These are phyloP conservation scores for Talaromyces trachyspermus DNA, from an alignment of 495 filamentous ascomycete genomes.

Conservation along the genomic window DNA sequence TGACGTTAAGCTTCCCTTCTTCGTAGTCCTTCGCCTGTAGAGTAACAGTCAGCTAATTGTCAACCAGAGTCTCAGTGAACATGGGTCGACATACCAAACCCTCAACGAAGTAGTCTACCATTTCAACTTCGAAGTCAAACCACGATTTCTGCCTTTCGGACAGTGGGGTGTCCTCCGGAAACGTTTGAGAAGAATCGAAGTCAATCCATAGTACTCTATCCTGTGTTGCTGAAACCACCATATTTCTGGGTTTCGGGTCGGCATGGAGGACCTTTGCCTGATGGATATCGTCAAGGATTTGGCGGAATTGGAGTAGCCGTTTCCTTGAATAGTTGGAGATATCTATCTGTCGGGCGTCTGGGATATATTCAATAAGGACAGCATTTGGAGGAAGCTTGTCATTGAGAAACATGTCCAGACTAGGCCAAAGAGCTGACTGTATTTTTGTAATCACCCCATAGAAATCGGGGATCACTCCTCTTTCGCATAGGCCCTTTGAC, in stretches of 20 bases:
- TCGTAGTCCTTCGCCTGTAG: too few relatives aligned
- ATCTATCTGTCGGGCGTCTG: slow-evolving; percentile 15
- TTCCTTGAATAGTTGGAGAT: slow-evolving; percentile 15
- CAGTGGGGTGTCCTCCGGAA: too few relatives aligned
- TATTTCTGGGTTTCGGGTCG: slow-evolving; percentile 17
- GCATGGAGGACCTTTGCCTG: slow-evolving; percentile 14
- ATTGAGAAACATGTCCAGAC: slow-evolving; percentile 16
- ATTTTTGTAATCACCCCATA: slow-evolving; percentile 19
- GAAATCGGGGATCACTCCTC: slow-evolving; percentile 18
- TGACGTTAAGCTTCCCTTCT: too few relatives aligned
- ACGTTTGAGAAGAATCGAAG: slow-evolving; percentile 20
- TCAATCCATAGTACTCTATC: slow-evolving; percentile 22
- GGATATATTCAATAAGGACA: slow-evolving; percentile 22
- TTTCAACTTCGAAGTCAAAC: too few relatives aligned
- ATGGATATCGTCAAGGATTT: slow-evolving; percentile 19
- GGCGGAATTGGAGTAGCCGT: slow-evolving; percentile 9
- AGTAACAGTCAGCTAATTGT: too few relatives aligned
- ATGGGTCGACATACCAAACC: too few relatives aligned
- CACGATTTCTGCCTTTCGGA: too few relatives aligned
- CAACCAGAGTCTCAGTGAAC: too few relatives aligned
- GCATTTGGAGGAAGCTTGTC: slow-evolving; percentile 19
- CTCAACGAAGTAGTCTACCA: too few relatives aligned
- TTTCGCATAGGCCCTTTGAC: slow-evolving; percentile 15
- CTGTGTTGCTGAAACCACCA: slow-evolving; percentile 15
- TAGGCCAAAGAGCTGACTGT: slow-evolving; percentile 11